These are phyloP conservation scores for Spinacia oleracea DNA, from an alignment of 179 eudicot species.

Conservation along the genomic window DNA sequence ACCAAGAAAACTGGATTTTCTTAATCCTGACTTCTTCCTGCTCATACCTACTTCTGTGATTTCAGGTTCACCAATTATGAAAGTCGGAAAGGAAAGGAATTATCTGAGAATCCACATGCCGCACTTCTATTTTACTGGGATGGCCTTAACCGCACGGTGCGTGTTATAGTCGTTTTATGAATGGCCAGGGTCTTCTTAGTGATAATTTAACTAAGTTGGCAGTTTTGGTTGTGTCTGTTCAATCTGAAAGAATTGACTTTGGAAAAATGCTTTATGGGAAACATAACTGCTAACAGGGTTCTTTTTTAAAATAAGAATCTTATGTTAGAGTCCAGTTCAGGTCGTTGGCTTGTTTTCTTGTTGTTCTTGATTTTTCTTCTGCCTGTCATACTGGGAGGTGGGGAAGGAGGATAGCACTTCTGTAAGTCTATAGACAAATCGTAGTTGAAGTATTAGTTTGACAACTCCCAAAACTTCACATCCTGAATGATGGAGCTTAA, in stretches of 20 bases:
- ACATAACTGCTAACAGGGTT: not conserved
- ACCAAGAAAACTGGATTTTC: not conserved
- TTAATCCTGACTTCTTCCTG: constrained; percentile 8
- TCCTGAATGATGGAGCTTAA: not conserved
- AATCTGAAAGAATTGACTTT: not conserved
- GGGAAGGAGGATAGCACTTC: not conserved
- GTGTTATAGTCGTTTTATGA: constrained; percentile 2
- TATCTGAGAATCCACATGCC: constrained; percentile 88
- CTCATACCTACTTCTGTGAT: constrained; percentile 9
- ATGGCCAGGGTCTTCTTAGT: constrained; percentile 2
- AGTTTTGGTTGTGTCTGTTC: not conserved
- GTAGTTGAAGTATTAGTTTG: not conserved
- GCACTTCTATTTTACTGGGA: constrained; percentile 91
- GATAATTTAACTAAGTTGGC: not conserved
- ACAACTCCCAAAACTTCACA: not conserved
- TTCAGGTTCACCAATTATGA: constrained; percentile 90
- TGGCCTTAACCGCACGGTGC: constrained; percentile 83
- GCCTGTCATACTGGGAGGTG: not conserved
- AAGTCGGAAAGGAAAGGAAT: constrained; percentile 70
- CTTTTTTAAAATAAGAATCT: not conserved
- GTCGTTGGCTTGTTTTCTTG: constrained; percentile 2
- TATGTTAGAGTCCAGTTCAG: not conserved
- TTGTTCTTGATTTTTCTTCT: not conserved
- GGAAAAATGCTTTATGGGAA: not conserved
- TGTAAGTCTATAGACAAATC: not conserved